Percentiles rank a stretch among this genome's conserved stretches.
These are phyloP conservation scores for Pochonia chlamydosporia DNA, from an alignment of 2,329 filamentous ascomycete species.

Conservation along the genomic window DNA sequence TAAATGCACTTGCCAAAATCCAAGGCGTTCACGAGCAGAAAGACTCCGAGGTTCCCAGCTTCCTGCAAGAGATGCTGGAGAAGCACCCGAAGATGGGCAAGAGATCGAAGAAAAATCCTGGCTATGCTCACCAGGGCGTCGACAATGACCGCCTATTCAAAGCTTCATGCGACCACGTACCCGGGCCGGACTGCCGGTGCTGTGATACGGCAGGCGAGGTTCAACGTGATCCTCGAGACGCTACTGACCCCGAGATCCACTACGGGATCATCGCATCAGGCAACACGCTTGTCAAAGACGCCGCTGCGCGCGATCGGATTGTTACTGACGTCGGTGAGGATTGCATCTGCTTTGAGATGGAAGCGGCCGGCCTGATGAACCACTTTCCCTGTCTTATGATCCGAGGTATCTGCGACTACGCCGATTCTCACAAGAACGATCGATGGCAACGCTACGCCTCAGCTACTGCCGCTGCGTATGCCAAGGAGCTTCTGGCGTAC, in stretches of 20 bases:
- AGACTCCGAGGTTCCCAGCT: too few species aligned
- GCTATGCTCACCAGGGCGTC: too few species aligned
- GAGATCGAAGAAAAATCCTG: too few species aligned
- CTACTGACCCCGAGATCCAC: slow-evolving; percentile 7
- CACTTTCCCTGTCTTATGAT: slow-evolving; percentile 2
- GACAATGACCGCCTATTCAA: too few species aligned
- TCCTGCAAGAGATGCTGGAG: too few species aligned
- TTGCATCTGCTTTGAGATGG: slow-evolving; percentile 1
- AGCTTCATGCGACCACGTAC: too few species aligned
- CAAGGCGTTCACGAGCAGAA: too few species aligned
- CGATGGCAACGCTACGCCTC: slow-evolving; percentile 18
- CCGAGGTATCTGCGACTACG: slow-evolving; percentile 21
- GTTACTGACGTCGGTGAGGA: background rate
- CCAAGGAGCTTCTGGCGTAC: slow-evolving; percentile 9
- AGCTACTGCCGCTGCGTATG: slow-evolving; percentile 16
- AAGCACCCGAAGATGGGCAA: too few species aligned
- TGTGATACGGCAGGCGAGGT: too few species aligned
- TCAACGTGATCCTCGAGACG: background rate
- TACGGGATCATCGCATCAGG: slow-evolving; percentile 9
- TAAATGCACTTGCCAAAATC: too few species aligned
- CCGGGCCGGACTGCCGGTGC: too few species aligned
- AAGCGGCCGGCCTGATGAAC: background rate
- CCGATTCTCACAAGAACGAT: slow-evolving; percentile 21
- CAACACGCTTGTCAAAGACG: slow-evolving; percentile 4
- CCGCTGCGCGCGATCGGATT: slow-evolving; percentile 2